Evolutionary conservation across 1,139 yeast genomes (phyloP).

Genomic region (Pichia sp.): DNA sequence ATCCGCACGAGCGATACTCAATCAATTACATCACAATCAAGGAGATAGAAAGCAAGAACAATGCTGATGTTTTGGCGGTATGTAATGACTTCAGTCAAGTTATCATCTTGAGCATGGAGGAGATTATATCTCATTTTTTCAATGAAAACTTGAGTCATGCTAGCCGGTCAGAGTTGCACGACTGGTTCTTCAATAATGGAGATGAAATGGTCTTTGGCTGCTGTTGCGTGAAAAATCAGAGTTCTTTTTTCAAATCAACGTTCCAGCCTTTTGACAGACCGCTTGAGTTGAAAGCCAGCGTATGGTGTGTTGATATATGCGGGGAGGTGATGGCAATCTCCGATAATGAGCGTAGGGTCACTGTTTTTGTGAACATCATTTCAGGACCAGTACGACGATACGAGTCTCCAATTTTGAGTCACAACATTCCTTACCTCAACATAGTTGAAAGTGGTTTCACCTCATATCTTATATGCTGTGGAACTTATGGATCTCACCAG

Average conservation of each 20-base stretch:
- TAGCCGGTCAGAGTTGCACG: not conserved
- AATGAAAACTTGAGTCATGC: not conserved
- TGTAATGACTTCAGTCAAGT: slow-evolving; percentile 59
- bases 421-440: slow-evolving; percentile 58
- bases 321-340: slow-evolving; percentile 47
- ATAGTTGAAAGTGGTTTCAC: slow-evolving; percentile 33
- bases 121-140: slow-evolving; percentile 24
- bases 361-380: not conserved
- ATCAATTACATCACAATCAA: slow-evolving; percentile 46
- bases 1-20: slow-evolving; percentile 48
- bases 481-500: slow-evolving; percentile 47
- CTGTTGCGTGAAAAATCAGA: not conserved
- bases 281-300: slow-evolving; percentile 34
- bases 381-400: slow-evolving; percentile 14
- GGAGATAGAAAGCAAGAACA: slow-evolving; percentile 13
- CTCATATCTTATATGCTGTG: slow-evolving; percentile 36
- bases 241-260: not conserved
- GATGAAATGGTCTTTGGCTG: slow-evolving; percentile 4
- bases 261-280: not conserved
- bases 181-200: not conserved
- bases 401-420: slow-evolving; percentile 44
- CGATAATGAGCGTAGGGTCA: slow-evolving; percentile 40
- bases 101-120: slow-evolving; percentile 41
- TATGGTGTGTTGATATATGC: slow-evolving; percentile 61
- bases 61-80: slow-evolving; percentile 39